Conservation (phyloP, 1,284 basidiomycete genomes). For the Boletus nobilissimus region DNA sequence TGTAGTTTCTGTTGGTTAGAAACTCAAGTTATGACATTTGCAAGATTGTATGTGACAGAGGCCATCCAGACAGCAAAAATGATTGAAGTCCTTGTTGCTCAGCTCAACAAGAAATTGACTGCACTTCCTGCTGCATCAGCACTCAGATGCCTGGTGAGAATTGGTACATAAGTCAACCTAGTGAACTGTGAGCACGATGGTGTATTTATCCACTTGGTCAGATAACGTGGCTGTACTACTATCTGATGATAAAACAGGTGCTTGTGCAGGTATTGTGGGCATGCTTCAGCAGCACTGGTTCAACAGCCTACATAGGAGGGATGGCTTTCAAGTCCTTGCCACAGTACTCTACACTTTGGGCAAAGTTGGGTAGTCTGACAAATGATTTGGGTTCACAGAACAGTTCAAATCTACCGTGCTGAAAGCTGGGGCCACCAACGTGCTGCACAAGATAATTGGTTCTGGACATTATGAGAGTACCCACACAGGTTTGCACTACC, state of each 20-base stretch:
- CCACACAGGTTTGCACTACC: slow-evolving; percentile 40
- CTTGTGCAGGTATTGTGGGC: slow-evolving; percentile 23
- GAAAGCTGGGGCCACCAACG: slow-evolving; percentile 24
- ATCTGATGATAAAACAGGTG: slow-evolving; percentile 18
- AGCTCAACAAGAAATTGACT: slow-evolving; percentile 29
- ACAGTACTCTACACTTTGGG: slow-evolving; percentile 20
- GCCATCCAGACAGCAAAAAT: slow-evolving; percentile 34
- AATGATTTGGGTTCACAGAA: slow-evolving; percentile 19
- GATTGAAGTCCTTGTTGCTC: slow-evolving; percentile 33
- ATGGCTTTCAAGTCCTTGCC: slow-evolving; percentile 37
- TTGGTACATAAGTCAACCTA: slow-evolving; percentile 31
- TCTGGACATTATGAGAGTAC: slow-evolving; percentile 15
- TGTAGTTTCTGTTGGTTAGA: background rate
- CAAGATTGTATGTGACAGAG: slow-evolving; percentile 22
- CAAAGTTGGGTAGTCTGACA: background rate
- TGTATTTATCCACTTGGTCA: slow-evolving; percentile 4
- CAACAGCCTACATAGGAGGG: slow-evolving; percentile 40
- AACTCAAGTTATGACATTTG: background rate
- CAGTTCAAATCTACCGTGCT: slow-evolving; percentile 31
- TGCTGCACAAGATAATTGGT: slow-evolving; percentile 32
- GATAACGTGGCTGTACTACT: slow-evolving; percentile 33
- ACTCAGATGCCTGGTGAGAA: slow-evolving; percentile 32
- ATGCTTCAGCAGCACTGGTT: slow-evolving; percentile 45
- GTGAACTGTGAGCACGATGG: background rate
- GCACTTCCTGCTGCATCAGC: slow-evolving; percentile 37